phyloP scores from a whole-genome alignment of 2,329 filamentous ascomycete species.

The Diaporthe australafricana region DNA sequence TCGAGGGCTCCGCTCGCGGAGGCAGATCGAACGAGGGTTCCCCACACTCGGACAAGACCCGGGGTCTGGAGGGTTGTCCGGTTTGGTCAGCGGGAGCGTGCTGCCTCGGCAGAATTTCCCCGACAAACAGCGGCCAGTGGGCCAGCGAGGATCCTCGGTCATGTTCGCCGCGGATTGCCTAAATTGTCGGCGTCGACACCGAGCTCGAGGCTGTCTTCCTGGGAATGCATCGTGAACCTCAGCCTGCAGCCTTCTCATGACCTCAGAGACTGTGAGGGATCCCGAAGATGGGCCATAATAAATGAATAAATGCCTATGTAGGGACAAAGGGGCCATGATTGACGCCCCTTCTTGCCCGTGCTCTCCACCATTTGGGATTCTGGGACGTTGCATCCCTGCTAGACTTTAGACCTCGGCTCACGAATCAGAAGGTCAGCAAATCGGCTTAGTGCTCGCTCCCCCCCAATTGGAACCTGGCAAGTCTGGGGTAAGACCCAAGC shows the following conservation, averaged over 20 bases:
- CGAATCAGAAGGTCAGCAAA: slow-evolving; percentile 40
- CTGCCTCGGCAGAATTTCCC: slow-evolving; percentile 34
- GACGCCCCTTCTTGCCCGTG: not conserved
- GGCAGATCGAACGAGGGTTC: slow-evolving; percentile 26
- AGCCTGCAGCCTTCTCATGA: slow-evolving; percentile 8
- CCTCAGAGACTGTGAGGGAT: not conserved
- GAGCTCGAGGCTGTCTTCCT: slow-evolving; percentile 21
- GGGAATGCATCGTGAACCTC: slow-evolving; percentile 17
- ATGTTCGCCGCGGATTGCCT: slow-evolving; percentile 34
- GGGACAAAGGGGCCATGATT: slow-evolving; percentile 5
- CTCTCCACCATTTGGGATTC: not conserved
- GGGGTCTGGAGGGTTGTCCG: slow-evolving; percentile 7
- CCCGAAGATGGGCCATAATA: not conserved
- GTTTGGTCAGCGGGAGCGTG: not conserved
- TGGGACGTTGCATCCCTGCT: slow-evolving; percentile 37
- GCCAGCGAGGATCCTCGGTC: slow-evolving; percentile 26
- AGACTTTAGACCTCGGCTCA: slow-evolving; percentile 42
- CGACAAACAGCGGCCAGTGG: slow-evolving; percentile 12
- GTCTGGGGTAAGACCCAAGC: slow-evolving; percentile 34
- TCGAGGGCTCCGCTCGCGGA: slow-evolving; percentile 8
- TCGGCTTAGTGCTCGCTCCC: slow-evolving; percentile 33
- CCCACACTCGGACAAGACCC: slow-evolving; percentile 31
- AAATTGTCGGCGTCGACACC: not conserved
- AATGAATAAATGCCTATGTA: not conserved
- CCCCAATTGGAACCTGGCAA: slow-evolving; percentile 24